Conservation (phyloP, 768 basidiomycete genomes). For the Boletus sensibilis region DNA sequence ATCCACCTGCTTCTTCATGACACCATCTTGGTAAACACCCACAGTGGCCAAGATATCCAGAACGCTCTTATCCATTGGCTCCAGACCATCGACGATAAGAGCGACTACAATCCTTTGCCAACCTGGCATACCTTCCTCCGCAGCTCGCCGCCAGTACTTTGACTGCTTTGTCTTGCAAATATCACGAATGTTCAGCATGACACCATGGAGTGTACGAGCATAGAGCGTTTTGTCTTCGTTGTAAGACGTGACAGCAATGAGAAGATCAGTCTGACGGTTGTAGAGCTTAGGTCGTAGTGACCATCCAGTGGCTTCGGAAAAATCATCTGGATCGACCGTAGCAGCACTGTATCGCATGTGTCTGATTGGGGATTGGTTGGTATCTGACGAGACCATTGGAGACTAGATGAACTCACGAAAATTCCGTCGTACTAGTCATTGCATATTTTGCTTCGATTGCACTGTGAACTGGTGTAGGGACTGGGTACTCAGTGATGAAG, state of each 20-base stretch:
- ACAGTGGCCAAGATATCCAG: conserved; percentile 86
- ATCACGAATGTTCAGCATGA: conserved; percentile 97
- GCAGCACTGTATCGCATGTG: conserved; percentile 96
- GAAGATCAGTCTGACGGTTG: conserved; percentile 85
- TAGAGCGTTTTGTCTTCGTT: conserved; percentile 93
- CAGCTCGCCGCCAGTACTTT: conserved; percentile 83
- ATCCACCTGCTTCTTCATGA: conserved; percentile 92
- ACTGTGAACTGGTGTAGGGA: conserved; percentile 79
- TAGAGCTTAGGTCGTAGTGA: conserved; percentile 82
- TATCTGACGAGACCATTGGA: background rate
- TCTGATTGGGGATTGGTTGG: conserved; percentile 24
- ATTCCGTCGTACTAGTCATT: conserved; percentile 77
- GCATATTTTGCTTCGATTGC: conserved; percentile 82
- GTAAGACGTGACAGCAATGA: conserved; percentile 93
- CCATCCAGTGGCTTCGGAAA: conserved; percentile 75
- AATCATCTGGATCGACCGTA: conserved; percentile 90
- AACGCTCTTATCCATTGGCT: conserved; percentile 93
- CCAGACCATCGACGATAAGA: conserved; percentile 89
- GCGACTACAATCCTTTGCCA: conserved; percentile 94
- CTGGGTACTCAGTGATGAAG: conserved; percentile 87
- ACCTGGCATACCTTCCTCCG: conserved; percentile 79
- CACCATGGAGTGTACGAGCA: conserved; percentile 87
- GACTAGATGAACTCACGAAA: conserved; percentile 60
- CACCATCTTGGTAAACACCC: conserved; percentile 91
- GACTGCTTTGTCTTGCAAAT: conserved; percentile 96